A percentile compares a stretch with the other conserved stretches of the same genome.
phyloP scores from a whole-genome alignment of 192 early-diverging fungal species.

The Podila epigama region DNA sequence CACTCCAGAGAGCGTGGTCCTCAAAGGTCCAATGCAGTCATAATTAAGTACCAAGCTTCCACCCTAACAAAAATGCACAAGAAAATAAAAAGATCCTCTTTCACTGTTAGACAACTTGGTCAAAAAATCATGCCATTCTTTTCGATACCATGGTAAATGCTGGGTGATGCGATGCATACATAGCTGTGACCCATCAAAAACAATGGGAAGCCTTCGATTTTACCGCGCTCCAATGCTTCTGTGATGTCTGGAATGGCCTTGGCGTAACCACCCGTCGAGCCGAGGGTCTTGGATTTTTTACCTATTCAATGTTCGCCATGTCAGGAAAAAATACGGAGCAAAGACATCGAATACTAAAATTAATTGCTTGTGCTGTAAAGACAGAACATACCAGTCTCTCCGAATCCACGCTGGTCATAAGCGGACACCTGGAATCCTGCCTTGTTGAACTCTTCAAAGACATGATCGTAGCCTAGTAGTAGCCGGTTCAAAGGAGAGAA shows the following conservation, averaged over 20 bases:
- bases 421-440: slow-evolving; percentile 60
- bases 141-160: too few species aligned
- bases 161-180: too few species aligned
- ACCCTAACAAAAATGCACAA: slow-evolving; percentile 21
- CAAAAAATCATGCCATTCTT: too few species aligned
- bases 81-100: too few species aligned
- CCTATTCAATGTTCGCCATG: slow-evolving; percentile 17
- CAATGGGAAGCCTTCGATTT: slow-evolving; percentile 49
- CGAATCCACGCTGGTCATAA: slow-evolving; percentile 73
- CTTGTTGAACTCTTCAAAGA: slow-evolving; percentile 59
- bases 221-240: slow-evolving; percentile 45
- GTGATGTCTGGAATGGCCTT: slow-evolving; percentile 53
- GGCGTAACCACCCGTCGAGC: slow-evolving; percentile 53
- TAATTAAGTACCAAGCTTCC: slow-evolving; percentile 67
- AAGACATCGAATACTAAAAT: not conserved
- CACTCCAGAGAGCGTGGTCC: slow-evolving; percentile 52
- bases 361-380: not conserved
- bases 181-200: slow-evolving; percentile 62
- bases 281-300: slow-evolving; percentile 51
- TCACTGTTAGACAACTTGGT: too few species aligned
- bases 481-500: not conserved
- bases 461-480: slow-evolving; percentile 55
- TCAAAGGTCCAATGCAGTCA: slow-evolving; percentile 38
- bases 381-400: slow-evolving; percentile 54
- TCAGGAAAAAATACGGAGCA: too few species aligned